Base-by-base conservation (phyloP, 352 stramenopile species). In the Phytophthora fragariaefolia region DNA sequence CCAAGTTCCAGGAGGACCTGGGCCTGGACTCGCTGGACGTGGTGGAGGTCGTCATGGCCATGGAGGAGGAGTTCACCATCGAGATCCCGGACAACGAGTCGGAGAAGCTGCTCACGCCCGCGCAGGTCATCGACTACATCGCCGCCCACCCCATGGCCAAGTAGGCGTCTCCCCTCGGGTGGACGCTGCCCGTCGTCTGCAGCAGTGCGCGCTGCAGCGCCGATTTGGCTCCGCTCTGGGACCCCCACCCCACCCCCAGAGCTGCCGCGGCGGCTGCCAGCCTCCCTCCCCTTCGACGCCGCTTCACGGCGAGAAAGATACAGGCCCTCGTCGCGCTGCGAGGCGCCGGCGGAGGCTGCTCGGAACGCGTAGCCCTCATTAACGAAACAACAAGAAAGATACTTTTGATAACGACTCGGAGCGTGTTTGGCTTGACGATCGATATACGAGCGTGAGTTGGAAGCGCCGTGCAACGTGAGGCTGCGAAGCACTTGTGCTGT, bases 51-150 rank as follows among this genome's bases (percentile, higher is more conserved):
- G 96, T 99, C 52, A 99, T 99, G 98, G 97, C 98, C 43, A 98
- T 99, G 80, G 98, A 99, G 83, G 98, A 99, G 78, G 98, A 99
- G 84, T 99, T 99, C 86, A 97, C 95, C 57, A 99, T 99, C 79
- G 98, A 99, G 83, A 99, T 99, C 84, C 98, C 98, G 49, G 98
- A 99, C 91, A 97, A 97, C 63, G 97, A 99, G 83, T 97, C 98
- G 49, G 98, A 99, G 80, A 99, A 99, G 85, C 98, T 99, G 75
- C 79, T 91, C 18, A 98, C 95, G 71, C 87, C 98, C 50, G 84
- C 80, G 24, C 97, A 99, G 79, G 98, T 98, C 61, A 96, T 99
- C 58, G 95, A 99, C 80, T 99, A 99, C 88, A 97, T 99, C 78
- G 85, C 96, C 63, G 91, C 92, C 51, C 98, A 99, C 89, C 98